Conservation (phyloP, 257 asterid species). For the Dorcoceras hygrometricum region DNA sequence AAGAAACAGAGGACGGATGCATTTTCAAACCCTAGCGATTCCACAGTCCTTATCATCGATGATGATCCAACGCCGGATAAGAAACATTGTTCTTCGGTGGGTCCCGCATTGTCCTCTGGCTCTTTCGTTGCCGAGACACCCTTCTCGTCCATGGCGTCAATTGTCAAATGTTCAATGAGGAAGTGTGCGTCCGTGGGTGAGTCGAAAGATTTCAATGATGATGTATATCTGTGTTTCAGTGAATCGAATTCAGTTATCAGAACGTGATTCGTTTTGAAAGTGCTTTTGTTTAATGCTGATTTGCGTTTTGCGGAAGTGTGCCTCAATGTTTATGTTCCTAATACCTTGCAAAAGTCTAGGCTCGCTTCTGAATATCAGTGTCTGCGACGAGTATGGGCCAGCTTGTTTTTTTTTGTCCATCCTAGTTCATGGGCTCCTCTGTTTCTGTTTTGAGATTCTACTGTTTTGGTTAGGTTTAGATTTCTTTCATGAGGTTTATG, state of each 20-base stretch:
- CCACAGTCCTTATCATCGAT: constrained; percentile 59
- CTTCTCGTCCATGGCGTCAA: constrained; percentile 36
- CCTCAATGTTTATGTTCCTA: too few species aligned
- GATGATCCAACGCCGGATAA: constrained; percentile 61
- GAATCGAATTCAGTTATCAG: background rate
- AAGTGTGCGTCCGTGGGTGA: constrained; percentile 37
- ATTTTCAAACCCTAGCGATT: constrained; percentile 36
- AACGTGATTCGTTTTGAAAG: background rate
- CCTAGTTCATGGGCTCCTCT: background rate
- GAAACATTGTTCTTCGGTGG: constrained; percentile 15
- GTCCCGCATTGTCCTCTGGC: constrained; percentile 25
- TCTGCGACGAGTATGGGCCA: background rate
- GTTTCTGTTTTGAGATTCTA: background rate
- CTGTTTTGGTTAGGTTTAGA: background rate
- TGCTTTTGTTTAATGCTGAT: background rate
- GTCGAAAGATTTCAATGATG: constrained; percentile 6
- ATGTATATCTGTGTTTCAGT: background rate
- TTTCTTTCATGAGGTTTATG: background rate
- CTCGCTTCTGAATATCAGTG: background rate
- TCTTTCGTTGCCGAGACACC: constrained; percentile 66
- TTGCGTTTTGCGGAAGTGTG: background rate
- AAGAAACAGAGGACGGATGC: constrained; percentile 56
- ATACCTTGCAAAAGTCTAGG: too few species aligned
- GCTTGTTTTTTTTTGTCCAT: background rate
- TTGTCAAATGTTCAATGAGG: constrained; percentile 36